Evolutionary conservation across 345 rosid genomes (phyloP), one percentile per base, ranked within the genome.

Genomic region (Clarkia xantiana): DNA sequence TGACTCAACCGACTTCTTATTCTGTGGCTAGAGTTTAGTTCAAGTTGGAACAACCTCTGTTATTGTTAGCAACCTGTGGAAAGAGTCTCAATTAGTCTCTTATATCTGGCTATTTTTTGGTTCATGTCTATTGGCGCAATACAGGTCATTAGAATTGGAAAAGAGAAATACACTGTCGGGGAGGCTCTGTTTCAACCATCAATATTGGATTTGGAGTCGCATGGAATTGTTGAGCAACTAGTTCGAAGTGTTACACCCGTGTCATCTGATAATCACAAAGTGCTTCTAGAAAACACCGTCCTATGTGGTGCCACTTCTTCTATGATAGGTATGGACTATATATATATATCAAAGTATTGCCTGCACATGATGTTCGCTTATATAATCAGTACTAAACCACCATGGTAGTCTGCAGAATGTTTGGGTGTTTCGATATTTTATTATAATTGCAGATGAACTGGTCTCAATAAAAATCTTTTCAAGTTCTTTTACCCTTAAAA

Each of bases 141-240:
- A 52, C 69, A 90, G 97, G 94, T 86, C 56, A 83, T 86, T 70
- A 81, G 45, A 71, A 70, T 90, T 65, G 94, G 97, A 65, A 71
- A 70, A 62, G 98, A 86, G 66, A 83, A 70, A 69, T 91, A 71
- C 61, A 74, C 80, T 38, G 79, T 86, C 47, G 98, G 96, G 11
- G 96, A 91, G 67, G 81, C 93, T 53, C 57, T 91, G 57, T 91
- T 91, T 66, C 98, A 86, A 62, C 94, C 98, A 23, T 77, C 86
- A 44, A 81, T 91, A 59, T 62, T 83, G 70, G 89, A 88, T 49
- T 20, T 84, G 44, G 91, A 81, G 64, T 82, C 84, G 44, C 85
- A 79, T 60, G 93, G 96, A 59, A 91, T 91, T 40, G 94, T 93
- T 39, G 96, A 86, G 70, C 94, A 83, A 76, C 96, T 91, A 54